Evolutionary conservation across 768 basidiomycete genomes (phyloP), one percentile per base, ranked within the genome.

Genomic region (Bullera alba): DNA sequence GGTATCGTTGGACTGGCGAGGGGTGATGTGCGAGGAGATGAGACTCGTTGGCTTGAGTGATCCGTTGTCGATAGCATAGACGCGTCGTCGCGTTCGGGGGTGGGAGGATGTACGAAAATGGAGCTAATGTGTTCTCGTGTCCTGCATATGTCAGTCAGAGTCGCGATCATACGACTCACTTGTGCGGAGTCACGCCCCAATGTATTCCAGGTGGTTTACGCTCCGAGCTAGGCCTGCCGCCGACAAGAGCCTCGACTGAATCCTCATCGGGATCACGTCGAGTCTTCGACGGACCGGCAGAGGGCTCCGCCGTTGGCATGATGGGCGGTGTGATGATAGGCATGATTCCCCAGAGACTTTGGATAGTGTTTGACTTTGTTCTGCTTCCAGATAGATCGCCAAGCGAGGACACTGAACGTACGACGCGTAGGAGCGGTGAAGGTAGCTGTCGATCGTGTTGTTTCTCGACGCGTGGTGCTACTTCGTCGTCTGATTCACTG

Each of bases 91-190:
- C 61, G 60, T 26, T 69, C 67, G 7, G 64, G 67, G 15, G 65
- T 67, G 0, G 67, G 67, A 4, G 67, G 67, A 17, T 67, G 65
- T 14, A 67, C 62, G 34, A 55, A 63, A 34, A 69, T 68, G 7
- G 65, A 60, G 23, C 46, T 53, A 26, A 60, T 48, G 29, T 54
- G 45, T 19, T 58, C 56, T 15, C 29, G 50, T 12, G 53, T 58
- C 36, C 50, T 54, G 29, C 12, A 19, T 39, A 45, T 42, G 39
- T 46, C 30, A 44, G 41, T 49, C 37, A 44, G 50, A 21, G 27
- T 45, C 50, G 35, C 38, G 51, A 37, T 44, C 48, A 25, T 45
- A 35, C 19, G 16, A 53, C 59, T 39, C 37, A 51, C 53, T 53
- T 56, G 27, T 50, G 51, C 32, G n/a, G 32, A 10, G 32, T 10